These are phyloP conservation scores for Xylaria sp. DNA, from an alignment of 2,329 filamentous ascomycete genomes.

Conservation along the genomic window DNA sequence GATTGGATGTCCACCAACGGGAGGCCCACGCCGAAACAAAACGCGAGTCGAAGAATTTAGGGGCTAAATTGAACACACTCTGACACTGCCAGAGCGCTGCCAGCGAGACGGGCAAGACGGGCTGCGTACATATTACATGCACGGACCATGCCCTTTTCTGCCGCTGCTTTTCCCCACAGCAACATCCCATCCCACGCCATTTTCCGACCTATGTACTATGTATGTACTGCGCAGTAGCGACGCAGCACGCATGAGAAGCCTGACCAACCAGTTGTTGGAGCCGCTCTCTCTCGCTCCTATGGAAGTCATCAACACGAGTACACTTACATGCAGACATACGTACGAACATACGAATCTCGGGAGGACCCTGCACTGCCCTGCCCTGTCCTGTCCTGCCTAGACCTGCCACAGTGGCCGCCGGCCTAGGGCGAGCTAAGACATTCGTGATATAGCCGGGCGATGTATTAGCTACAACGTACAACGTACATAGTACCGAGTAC, in stretches of 20 bases:
- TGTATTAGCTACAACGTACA: background rate
- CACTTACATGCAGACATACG: slow-evolving; percentile 5
- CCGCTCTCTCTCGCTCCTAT: slow-evolving; percentile 3
- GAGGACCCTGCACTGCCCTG: background rate
- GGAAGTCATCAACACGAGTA: slow-evolving; percentile 17
- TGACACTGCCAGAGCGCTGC: no score
- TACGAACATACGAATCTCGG: slow-evolving; percentile 17
- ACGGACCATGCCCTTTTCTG: background rate
- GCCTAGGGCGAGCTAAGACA: background rate
- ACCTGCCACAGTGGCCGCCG: no score
- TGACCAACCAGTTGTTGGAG: slow-evolving; percentile 21
- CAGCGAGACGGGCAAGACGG: no score
- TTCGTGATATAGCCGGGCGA: background rate
- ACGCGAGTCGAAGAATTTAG: no score
- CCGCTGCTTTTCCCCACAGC: background rate
- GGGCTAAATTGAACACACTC: no score
- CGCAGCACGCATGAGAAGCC: no score
- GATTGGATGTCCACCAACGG: no score
- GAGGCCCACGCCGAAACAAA: no score
- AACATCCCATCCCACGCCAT: background rate
- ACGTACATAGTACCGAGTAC: no score
- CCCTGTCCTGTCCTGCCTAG: no score
- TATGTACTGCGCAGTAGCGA: no score
- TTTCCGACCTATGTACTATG: slow-evolving; percentile 13
- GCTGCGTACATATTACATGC: background rate